phyloP scores from a whole-genome alignment of 495 filamentous ascomycete species.

The Penicillium taxi region DNA sequence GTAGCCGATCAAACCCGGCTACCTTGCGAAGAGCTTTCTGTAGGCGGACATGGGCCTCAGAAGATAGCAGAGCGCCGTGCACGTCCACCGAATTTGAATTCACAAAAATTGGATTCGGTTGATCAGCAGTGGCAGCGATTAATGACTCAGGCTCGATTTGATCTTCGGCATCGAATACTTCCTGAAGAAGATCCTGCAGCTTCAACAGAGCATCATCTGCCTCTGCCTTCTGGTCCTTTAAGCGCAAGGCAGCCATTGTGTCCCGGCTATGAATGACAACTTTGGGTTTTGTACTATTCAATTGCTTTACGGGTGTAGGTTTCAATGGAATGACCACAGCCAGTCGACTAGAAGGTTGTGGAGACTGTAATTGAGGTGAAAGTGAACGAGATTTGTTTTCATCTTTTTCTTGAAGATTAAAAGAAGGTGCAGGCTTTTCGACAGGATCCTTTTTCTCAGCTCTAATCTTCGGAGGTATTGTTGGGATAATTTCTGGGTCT shows the following conservation, averaged over 20 bases:
- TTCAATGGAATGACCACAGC: constrained; percentile 36
- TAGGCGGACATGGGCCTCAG: constrained; percentile 55
- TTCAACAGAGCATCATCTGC: constrained; percentile 62
- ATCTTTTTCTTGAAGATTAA: constrained; percentile 17
- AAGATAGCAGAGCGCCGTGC: constrained; percentile 53
- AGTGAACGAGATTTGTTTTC: constrained; percentile 16
- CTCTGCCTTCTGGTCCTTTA: constrained; percentile 68
- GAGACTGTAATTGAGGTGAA: constrained; percentile 10
- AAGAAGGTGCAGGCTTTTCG: constrained; percentile 4
- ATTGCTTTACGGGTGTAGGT: constrained; percentile 6
- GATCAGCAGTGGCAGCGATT: constrained; percentile 25
- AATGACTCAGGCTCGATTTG: constrained; percentile 46
- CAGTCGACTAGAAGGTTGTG: constrained; percentile 19
- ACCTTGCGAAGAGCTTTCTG: constrained; percentile 66
- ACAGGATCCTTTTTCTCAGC: constrained; percentile 13
- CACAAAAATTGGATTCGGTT: constrained; percentile 36
- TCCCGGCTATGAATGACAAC: constrained; percentile 17
- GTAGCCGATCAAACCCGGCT: constrained; percentile 56
- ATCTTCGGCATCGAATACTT: constrained; percentile 75
- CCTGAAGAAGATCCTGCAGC: constrained; percentile 57
- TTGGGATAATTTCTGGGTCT: constrained; percentile 34
- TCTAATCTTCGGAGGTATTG: constrained; percentile 15
- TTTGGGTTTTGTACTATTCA: constrained; percentile 22
- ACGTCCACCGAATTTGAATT: constrained; percentile 37
- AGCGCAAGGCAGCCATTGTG: constrained; percentile 22